Evolutionary conservation across 305 asterid genomes (phyloP).

Genomic region (Caryopteris hybrid): DNA sequence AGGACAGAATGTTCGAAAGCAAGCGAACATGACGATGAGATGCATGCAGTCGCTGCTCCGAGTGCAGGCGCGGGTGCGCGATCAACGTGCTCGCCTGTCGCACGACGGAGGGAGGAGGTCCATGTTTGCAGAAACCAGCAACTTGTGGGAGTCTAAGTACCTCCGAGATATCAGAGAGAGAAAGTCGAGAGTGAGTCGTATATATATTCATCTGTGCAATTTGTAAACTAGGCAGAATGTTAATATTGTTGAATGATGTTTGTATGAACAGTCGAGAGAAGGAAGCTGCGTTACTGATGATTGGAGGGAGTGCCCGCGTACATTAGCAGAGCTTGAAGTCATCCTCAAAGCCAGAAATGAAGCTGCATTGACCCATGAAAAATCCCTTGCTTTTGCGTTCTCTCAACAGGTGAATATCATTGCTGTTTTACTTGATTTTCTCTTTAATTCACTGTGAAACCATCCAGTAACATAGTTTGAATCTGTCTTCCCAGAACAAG

Average conservation of each 20-base stretch:
- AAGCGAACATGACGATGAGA: conserved; percentile 78
- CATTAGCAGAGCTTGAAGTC: conserved; percentile 72
- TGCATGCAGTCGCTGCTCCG: conserved; percentile 93
- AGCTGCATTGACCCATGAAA: conserved; percentile 56
- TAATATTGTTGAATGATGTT: background rate
- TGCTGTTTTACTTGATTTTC: background rate
- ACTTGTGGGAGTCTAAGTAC: conserved; percentile 63
- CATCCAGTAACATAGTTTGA: no score
- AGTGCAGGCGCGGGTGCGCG: conserved; percentile 81
- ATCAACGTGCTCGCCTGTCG: conserved; percentile 71
- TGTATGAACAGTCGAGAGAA: conserved; percentile 49
- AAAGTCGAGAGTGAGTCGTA: conserved; percentile 48
- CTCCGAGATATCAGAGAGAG: conserved; percentile 51
- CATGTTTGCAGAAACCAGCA: conserved; percentile 61
- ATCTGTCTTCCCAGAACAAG: no score
- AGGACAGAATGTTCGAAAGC: conserved; percentile 88
- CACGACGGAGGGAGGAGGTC: conserved; percentile 74
- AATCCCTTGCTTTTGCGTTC: conserved; percentile 55
- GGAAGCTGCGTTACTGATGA: conserved; percentile 57
- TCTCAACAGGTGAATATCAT: conserved; percentile 53
- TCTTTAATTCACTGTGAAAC: no score
- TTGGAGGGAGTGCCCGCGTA: conserved; percentile 68
- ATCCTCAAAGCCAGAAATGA: conserved; percentile 70
- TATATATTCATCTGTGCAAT: no score
- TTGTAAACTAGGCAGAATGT: background rate